Percentiles rank a stretch among this genome's conserved stretches.
These are phyloP conservation scores for Pseudomassariella vexata DNA, from an alignment of 2,329 filamentous ascomycete species.

Conservation along the genomic window DNA sequence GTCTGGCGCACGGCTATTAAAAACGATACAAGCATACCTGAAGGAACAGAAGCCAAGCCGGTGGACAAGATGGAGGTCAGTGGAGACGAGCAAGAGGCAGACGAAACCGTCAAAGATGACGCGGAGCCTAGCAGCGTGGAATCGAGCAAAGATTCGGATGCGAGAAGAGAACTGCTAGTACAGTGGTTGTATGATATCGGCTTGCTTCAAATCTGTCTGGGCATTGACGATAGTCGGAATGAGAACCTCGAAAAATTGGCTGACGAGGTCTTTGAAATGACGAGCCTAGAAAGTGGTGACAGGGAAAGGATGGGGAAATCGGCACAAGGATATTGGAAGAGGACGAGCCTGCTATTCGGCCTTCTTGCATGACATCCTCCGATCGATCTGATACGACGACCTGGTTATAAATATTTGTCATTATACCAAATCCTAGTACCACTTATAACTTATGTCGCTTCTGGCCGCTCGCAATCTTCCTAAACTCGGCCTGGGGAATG, in stretches of 20 bases:
- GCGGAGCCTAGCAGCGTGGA: conserved; percentile 12
- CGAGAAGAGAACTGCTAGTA: conserved; percentile 40
- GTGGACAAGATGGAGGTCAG: background rate
- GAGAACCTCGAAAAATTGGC: conserved; percentile 38
- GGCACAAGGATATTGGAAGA: conserved; percentile 75
- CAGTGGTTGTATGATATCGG: conserved; percentile 59
- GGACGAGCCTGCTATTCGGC: conserved; percentile 76
- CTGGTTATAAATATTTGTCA: conserved; percentile 4
- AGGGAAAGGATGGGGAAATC: conserved; percentile 53
- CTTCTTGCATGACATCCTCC: conserved; percentile 51
- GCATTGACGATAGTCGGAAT: conserved; percentile 16
- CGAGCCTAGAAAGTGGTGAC: conserved; percentile 43
- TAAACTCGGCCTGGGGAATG: conserved; percentile 83
- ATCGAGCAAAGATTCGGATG: conserved; percentile 12
- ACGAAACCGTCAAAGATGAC: conserved; percentile 6
- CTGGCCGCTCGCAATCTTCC: conserved; percentile 75
- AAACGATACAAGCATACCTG: conserved; percentile 11
- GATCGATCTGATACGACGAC: conserved; percentile 4
- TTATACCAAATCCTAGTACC: conserved; percentile 1
- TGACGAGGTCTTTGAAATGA: conserved; percentile 35
- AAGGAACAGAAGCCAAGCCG: conserved; percentile 11
- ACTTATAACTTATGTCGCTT: conserved; percentile 87
- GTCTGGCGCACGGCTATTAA: conserved; percentile 40
- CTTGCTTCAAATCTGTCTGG: conserved; percentile 43
- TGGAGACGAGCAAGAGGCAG: conserved; percentile 2